These are phyloP conservation scores for Marasmius sp. DNA, from an alignment of 1,284 basidiomycete species.

Conservation along the genomic window DNA sequence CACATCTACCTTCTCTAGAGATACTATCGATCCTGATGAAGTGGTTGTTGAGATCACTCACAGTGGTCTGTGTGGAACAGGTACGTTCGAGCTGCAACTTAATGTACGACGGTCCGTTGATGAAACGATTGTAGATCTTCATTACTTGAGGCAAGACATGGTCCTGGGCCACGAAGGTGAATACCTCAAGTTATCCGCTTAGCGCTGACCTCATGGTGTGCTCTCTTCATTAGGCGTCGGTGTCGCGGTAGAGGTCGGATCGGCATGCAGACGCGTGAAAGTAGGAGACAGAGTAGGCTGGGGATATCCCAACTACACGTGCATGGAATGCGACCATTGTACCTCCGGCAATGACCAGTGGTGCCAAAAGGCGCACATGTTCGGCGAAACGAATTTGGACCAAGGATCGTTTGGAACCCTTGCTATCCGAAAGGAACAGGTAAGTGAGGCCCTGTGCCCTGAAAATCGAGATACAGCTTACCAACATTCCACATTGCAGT, in stretches of 20 bases:
- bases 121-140: slow-evolving; percentile 33
- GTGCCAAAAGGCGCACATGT: slow-evolving; percentile 17
- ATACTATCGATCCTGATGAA: slow-evolving; percentile 6
- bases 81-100: background rate
- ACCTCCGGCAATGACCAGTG: slow-evolving; percentile 26
- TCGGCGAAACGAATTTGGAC: slow-evolving; percentile 23
- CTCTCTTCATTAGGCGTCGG: slow-evolving; percentile 33
- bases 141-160: slow-evolving; percentile 28
- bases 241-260: slow-evolving; percentile 45
- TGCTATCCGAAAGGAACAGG: slow-evolving; percentile 26
- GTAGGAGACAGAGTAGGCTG: slow-evolving; percentile 30
- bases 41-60: slow-evolving; percentile 34
- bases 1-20: slow-evolving; percentile 5
- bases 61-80: slow-evolving; percentile 45
- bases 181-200: background rate
- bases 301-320: slow-evolving; percentile 23
- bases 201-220: background rate
- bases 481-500: background rate
- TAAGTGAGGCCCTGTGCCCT: slow-evolving; percentile 32
- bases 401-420: slow-evolving; percentile 38
- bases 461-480: slow-evolving; percentile 32
- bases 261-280: slow-evolving; percentile 49
- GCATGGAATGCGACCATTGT: slow-evolving; percentile 22
- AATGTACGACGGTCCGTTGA: background rate
- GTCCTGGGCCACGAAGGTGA: slow-evolving; percentile 53